Percentiles rank a stretch among this genome's conserved stretches.
Evolutionary conservation across 352 stramenopile species (phyloP).

Genomic region (Pythium grandisporangium): DNA sequence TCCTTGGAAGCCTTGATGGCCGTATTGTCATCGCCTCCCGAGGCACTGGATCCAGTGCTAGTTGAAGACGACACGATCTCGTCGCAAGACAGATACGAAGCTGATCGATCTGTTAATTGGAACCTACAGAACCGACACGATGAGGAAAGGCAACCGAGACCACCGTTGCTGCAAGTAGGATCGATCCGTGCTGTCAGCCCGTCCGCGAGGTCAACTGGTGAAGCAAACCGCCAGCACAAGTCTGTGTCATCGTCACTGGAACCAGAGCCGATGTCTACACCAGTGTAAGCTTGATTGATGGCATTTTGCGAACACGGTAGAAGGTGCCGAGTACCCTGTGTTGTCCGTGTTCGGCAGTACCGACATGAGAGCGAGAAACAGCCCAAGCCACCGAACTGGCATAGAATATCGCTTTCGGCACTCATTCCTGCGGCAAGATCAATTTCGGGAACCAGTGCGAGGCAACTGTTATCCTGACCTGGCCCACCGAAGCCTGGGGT

Average conservation of each 20-base stretch:
- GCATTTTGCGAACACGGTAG: slow-evolving; percentile 1
- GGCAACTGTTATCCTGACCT: slow-evolving; percentile 1
- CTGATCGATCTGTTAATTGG: not conserved
- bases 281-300: not conserved
- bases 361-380: slow-evolving; percentile 21
- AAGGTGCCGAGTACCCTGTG: slow-evolving; percentile 7
- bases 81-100: slow-evolving; percentile 9
- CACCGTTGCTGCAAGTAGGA: slow-evolving; percentile 3
- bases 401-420: slow-evolving; percentile 3
- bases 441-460: not conserved
- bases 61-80: not conserved
- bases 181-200: slow-evolving; percentile 4
- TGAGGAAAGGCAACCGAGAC: slow-evolving; percentile 9
- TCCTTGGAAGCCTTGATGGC: not conserved
- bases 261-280: not conserved
- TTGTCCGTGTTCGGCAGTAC: slow-evolving; percentile 18
- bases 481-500: no score
- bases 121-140: slow-evolving; percentile 10
- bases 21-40: no score
- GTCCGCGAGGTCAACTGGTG: slow-evolving; percentile 2
- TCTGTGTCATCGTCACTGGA: not conserved
- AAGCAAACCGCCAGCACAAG: slow-evolving; percentile 8
- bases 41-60: not conserved
- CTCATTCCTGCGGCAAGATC: slow-evolving; percentile 6
- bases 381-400: slow-evolving; percentile 9